Evolutionary conservation across 2,329 filamentous ascomycete genomes (phyloP).

Genomic region (Trichoderma aggressivum): DNA sequence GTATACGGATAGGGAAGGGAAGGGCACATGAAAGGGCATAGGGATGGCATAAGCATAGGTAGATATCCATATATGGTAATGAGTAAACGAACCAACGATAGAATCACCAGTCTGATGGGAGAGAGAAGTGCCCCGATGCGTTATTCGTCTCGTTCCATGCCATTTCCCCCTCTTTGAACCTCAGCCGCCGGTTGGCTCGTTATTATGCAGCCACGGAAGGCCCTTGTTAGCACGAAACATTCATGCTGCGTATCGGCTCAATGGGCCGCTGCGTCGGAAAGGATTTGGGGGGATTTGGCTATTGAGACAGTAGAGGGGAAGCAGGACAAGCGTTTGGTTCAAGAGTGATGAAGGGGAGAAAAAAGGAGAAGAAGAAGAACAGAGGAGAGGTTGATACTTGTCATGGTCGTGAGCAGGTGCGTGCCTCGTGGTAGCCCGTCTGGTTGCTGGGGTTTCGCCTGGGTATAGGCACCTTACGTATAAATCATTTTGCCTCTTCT

Average conservation of each 20-base stretch:
- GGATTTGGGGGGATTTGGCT: neutral
- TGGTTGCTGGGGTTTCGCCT: neutral
- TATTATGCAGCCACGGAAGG: slow-evolving; percentile 1
- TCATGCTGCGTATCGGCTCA: neutral
- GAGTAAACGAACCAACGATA: slow-evolving; percentile 8
- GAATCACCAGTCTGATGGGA: neutral
- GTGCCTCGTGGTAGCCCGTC: neutral
- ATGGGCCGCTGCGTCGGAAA: neutral
- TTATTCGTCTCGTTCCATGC: neutral
- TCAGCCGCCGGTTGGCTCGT: neutral
- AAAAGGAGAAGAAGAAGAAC: neutral
- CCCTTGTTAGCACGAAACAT: neutral
- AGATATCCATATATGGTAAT: slow-evolving; percentile 14
- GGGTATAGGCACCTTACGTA: neutral
- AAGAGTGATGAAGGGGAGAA: neutral
- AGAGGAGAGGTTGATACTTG: neutral
- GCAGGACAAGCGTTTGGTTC: neutral
- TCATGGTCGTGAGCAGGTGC: neutral
- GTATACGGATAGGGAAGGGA: neutral
- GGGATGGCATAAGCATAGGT: neutral
- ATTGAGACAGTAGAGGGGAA: neutral
- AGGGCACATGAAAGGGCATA: neutral
- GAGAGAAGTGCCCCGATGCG: neutral
- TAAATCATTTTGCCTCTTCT: neutral
- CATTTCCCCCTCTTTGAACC: neutral